These are phyloP conservation scores for Annulohypoxylon moriforme DNA, from an alignment of 495 filamentous ascomycete species.

Conservation along the genomic window DNA sequence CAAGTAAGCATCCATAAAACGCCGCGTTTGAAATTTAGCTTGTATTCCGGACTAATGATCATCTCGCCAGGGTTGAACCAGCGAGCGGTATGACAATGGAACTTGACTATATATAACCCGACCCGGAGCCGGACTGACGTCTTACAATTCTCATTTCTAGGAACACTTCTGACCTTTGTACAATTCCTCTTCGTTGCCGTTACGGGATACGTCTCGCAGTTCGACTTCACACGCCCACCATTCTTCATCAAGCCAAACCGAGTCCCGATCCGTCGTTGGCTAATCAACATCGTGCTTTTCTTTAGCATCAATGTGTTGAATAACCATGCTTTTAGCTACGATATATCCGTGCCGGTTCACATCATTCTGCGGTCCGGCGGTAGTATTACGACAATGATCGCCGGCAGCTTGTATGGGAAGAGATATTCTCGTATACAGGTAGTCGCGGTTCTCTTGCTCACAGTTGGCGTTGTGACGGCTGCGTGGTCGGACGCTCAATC, in stretches of 20 bases:
- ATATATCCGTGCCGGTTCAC: constrained; percentile 95
- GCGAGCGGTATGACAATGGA: constrained; percentile 63
- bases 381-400: constrained; percentile 90
- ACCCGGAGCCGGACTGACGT: constrained; percentile 19
- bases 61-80: constrained; percentile 64
- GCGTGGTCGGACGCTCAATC: constrained; percentile 88
- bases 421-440: constrained; percentile 84
- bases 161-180: constrained; percentile 90
- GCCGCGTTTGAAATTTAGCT: constrained; percentile 23
- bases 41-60: constrained; percentile 40
- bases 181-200: constrained; percentile 89
- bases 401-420: constrained; percentile 86
- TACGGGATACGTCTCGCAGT: constrained; percentile 79
- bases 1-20: constrained; percentile 69
- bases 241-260: constrained; percentile 78
- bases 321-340: constrained; percentile 97
- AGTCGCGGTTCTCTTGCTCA: constrained; percentile 81
- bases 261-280: constrained; percentile 88
- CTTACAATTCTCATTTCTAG: constrained; percentile 54
- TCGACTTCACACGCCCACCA: constrained; percentile 66
- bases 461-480: constrained; percentile 83
- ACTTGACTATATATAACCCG: not conserved
- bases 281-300: constrained; percentile 89
- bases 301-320: constrained; percentile 93
- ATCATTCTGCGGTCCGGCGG: constrained; percentile 96